Evolutionary conservation across 257 asterid species (phyloP).

Genomic region (Nemophila menziesii): DNA sequence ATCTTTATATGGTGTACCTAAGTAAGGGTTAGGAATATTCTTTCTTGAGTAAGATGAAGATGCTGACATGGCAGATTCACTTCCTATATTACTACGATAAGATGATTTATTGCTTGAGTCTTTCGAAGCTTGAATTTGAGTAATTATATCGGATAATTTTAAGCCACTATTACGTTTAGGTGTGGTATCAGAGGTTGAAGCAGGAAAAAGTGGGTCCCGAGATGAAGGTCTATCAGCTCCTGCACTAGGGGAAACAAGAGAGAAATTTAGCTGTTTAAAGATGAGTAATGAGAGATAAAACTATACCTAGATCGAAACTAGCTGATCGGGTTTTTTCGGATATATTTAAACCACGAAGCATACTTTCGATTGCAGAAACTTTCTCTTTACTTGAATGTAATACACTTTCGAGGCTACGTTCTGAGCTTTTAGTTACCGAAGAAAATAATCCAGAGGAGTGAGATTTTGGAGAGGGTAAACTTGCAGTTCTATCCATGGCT

Average conservation of each 20-base stretch:
- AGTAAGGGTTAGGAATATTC: slow-evolving; percentile 57
- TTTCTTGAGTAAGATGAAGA: slow-evolving; percentile 58
- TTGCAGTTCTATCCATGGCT: slow-evolving; percentile 87
- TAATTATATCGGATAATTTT: slow-evolving; percentile 78
- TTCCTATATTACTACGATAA: slow-evolving; percentile 43
- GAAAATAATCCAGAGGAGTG: slow-evolving; percentile 57
- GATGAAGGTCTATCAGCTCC: slow-evolving; percentile 99
- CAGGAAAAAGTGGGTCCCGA: slow-evolving; percentile 99
- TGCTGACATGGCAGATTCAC: slow-evolving; percentile 39
- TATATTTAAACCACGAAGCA: slow-evolving; percentile 81
- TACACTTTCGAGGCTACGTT: slow-evolving; percentile 95
- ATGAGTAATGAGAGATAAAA: slow-evolving; percentile 20
- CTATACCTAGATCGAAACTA: slow-evolving; percentile 97
- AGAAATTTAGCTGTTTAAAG: slow-evolving; percentile 39
- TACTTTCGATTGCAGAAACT: slow-evolving; percentile 95
- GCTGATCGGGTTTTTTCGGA: slow-evolving; percentile 79
- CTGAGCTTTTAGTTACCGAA: slow-evolving; percentile 71
- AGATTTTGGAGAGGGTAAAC: slow-evolving; percentile 55
- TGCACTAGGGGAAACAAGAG: slow-evolving; percentile 79
- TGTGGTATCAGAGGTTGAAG: slow-evolving; percentile 59
- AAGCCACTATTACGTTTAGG: slow-evolving; percentile 78
- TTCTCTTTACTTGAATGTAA: slow-evolving; percentile 92
- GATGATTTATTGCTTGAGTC: slow-evolving; percentile 67
- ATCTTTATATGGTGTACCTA: slow-evolving; percentile 55
- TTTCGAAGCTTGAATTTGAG: slow-evolving; percentile 91